Evolutionary conservation across 192 early-diverging fungal genomes (phyloP), one percentile per base, ranked within the genome.

Genomic region (Linnemannia hyalina): DNA sequence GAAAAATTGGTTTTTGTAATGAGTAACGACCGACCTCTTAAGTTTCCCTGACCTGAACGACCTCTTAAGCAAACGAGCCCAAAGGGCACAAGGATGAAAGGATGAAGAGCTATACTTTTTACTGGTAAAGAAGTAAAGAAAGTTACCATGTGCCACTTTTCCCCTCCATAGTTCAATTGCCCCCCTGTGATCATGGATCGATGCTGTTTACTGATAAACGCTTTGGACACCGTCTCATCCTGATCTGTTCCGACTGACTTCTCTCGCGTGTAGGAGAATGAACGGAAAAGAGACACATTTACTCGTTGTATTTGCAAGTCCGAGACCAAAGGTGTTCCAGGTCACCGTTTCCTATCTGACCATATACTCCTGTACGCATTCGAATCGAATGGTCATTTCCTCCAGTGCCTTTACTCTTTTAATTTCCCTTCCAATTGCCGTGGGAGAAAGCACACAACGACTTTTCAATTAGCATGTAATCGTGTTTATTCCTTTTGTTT

Each of bases 21-120:
- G 52, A 57, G 22, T 49, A 10, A 29, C 42, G 23, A 20, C 41
- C 78, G 65, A 68, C 79, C 79, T 80, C 79, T 80, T 80, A 80
- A 80, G 79, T 80, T 63, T 16, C 75, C 60, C 23, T 65, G 60
- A 65, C 60, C 60, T 29, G 55, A 26, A 29, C 60, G 9, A 32
- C 60, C 60, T 65, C 60, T 65, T 65, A 65, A 65, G 60, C 60
- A 26, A 65, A 65, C 26, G 11, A 65, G 49, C 11, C 11, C 29
- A 32, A 65, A 26, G 32, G 29, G 13, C n/a, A 65, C 32, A 65
- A 32, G 32, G 3, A 60, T 9, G 32, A 10, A 32, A 35, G 26
- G 26, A 65, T 26, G 55, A 26, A 26, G 1, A 26, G 32, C 38
- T 40, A 35, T 35, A 32, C 60, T 65, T 57, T 23, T 63, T 29